A percentile compares a stretch with the other conserved stretches of the same genome.
phyloP scores from a whole-genome alignment of 2,329 filamentous ascomycete genomes.

The Hypoxylon sp. region DNA sequence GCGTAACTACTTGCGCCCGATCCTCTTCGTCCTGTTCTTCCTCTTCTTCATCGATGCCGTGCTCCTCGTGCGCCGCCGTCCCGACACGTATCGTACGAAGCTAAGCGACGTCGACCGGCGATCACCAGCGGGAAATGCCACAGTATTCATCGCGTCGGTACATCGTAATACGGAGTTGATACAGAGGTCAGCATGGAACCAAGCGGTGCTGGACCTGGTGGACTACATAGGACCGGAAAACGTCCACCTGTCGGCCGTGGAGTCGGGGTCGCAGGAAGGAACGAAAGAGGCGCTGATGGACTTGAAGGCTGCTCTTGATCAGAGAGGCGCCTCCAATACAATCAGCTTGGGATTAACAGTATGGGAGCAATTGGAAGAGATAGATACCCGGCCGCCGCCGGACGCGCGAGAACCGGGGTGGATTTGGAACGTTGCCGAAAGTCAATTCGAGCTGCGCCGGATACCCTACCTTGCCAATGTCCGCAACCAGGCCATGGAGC shows the following conservation, averaged over 20 bases:
- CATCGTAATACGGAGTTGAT: slow-evolving; percentile 75
- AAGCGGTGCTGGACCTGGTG: slow-evolving; percentile 67
- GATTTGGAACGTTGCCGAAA: slow-evolving; percentile 66
- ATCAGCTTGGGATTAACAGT: slow-evolving; percentile 68
- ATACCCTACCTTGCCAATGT: slow-evolving; percentile 76
- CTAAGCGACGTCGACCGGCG: slow-evolving; percentile 38
- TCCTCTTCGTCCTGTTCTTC: slow-evolving; percentile 50
- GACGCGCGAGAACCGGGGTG: slow-evolving; percentile 65
- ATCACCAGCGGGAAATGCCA: slow-evolving; percentile 47
- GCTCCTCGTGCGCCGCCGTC: slow-evolving; percentile 49
- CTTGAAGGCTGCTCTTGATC: slow-evolving; percentile 66
- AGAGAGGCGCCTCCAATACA: slow-evolving; percentile 63
- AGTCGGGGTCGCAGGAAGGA: slow-evolving; percentile 76
- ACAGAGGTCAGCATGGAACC: slow-evolving; percentile 70
- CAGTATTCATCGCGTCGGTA: slow-evolving; percentile 74
- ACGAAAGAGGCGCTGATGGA: slow-evolving; percentile 72
- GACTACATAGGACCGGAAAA: slow-evolving; percentile 70
- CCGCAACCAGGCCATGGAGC: slow-evolving; percentile 72
- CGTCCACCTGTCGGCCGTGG: slow-evolving; percentile 74
- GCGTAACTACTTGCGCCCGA: slow-evolving; percentile 53
- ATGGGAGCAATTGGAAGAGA: slow-evolving; percentile 68
- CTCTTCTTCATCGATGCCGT: slow-evolving; percentile 54
- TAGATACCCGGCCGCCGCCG: slow-evolving; percentile 56
- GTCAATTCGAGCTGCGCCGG: slow-evolving; percentile 68
- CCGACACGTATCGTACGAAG: slow-evolving; percentile 49